Conservation (phyloP, 192 early-diverging fungal genomes). For the Rhizophagus clarus region DNA sequence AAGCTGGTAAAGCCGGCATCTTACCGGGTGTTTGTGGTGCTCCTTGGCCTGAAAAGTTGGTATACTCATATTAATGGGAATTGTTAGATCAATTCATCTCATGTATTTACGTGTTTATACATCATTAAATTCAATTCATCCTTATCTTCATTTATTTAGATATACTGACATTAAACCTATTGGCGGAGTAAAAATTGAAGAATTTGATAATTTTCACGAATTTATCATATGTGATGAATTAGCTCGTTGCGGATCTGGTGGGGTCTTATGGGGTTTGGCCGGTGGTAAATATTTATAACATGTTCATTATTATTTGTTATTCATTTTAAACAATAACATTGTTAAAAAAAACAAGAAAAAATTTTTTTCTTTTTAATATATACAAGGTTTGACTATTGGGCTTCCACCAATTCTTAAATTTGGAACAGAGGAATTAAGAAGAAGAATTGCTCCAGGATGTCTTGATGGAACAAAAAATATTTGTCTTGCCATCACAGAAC, state of each 20-base stretch:
- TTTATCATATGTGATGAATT: conserved; percentile 82
- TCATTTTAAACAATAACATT: too few relatives aligned
- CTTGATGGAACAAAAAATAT: conserved; percentile 78
- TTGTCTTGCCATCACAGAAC: conserved; percentile 82
- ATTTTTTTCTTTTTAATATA: too few relatives aligned
- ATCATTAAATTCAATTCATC: too few relatives aligned
- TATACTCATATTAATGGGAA: not conserved
- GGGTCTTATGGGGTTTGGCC: conserved; percentile 77
- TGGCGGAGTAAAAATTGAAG: conserved; percentile 53
- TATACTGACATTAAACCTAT: conserved; percentile 36
- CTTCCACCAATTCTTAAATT: conserved; percentile 75
- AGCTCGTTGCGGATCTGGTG: conserved; percentile 80
- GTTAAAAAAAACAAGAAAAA: too few relatives aligned
- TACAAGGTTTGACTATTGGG: conserved; percentile 65
- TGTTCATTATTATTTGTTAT: conserved; percentile 6
- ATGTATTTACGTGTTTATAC: not conserved
- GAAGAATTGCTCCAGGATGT: conserved; percentile 64
- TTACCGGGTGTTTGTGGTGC: conserved; percentile 62
- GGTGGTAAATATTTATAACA: conserved; percentile 54
- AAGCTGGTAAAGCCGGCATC: conserved; percentile 75
- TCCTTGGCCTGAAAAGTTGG: conserved; percentile 28
- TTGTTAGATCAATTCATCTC: not conserved
- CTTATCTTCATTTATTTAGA: not conserved
- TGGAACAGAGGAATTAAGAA: conserved; percentile 70
- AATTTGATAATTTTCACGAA: conserved; percentile 71